Conservation (phyloP, 441 rosid genomes). For the Sinapis alba region DNA sequence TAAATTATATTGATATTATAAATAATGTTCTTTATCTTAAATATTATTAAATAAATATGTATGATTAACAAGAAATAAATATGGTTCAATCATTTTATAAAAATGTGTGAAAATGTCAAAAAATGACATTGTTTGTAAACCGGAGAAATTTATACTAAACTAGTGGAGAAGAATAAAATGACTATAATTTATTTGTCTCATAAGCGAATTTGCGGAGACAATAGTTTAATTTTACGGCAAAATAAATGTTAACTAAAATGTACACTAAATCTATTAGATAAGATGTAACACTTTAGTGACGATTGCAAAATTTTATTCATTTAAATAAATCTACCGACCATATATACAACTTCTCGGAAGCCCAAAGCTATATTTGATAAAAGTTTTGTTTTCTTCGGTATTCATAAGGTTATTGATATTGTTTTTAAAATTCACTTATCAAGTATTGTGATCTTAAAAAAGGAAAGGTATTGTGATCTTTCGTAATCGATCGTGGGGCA, state of each 20-base stretch:
- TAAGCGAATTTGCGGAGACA: too few relatives aligned
- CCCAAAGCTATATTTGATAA: conserved; percentile 15
- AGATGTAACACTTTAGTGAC: neutral
- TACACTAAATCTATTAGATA: neutral
- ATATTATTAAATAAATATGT: too few relatives aligned
- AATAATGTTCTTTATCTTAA: too few relatives aligned
- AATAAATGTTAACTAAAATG: neutral
- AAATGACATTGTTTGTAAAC: too few relatives aligned
- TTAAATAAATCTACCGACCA: neutral
- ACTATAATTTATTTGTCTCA: too few relatives aligned
- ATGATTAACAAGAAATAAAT: too few relatives aligned
- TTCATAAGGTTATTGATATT: neutral
- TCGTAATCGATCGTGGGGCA: conserved; percentile 14
- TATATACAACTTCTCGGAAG: conserved; percentile 13
- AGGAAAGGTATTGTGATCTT: neutral
- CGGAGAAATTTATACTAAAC: too few relatives aligned
- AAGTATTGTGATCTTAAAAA: neutral
- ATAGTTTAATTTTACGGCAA: too few relatives aligned
- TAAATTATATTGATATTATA: too few relatives aligned
- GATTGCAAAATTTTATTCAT: neutral
- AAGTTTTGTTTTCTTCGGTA: neutral
- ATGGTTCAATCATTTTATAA: too few relatives aligned
- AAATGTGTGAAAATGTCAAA: too few relatives aligned
- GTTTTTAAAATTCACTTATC: neutral
- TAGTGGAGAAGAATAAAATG: too few relatives aligned